phyloP scores from a whole-genome alignment of 2,329 filamentous ascomycete species.

The Dactylonectria macrodidyma region DNA sequence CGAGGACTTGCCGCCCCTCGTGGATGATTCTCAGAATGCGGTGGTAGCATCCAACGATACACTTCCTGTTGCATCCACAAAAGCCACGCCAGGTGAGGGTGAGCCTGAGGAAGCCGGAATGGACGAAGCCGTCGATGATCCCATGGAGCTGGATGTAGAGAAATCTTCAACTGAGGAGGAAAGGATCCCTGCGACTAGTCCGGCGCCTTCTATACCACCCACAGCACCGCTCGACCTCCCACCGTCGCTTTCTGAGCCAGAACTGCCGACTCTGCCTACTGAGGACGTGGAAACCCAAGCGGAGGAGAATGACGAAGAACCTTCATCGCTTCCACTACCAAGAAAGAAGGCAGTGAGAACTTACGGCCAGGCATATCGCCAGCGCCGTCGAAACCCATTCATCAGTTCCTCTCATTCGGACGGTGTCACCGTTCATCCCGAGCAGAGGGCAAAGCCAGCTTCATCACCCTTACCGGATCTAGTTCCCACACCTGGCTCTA shows the following conservation, averaged over 20 bases:
- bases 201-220: slow-evolving; percentile 50
- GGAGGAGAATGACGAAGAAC: slow-evolving; percentile 40
- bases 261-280: slow-evolving; percentile 52
- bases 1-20: slow-evolving; percentile 37
- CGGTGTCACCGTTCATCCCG: slow-evolving; percentile 28
- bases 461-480: slow-evolving; percentile 33
- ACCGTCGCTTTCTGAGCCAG: slow-evolving; percentile 49
- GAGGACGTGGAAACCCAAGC: slow-evolving; percentile 36
- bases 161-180: slow-evolving; percentile 49
- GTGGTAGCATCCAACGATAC: slow-evolving; percentile 45
- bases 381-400: slow-evolving; percentile 44
- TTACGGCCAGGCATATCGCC: slow-evolving; percentile 41
- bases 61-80: slow-evolving; percentile 48
- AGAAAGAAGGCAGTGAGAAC: slow-evolving; percentile 40
- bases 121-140: slow-evolving; percentile 30
- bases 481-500: slow-evolving; percentile 21
- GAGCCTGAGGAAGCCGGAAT: slow-evolving; percentile 21
- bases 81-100: slow-evolving; percentile 51
- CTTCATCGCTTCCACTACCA: slow-evolving; percentile 48
- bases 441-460: slow-evolving; percentile 26
- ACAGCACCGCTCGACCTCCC: slow-evolving; percentile 39
- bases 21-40: slow-evolving; percentile 46
- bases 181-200: slow-evolving; percentile 58
- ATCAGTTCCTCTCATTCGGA: slow-evolving; percentile 52
- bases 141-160: slow-evolving; percentile 28